These are phyloP conservation scores for Telfairia occidentalis DNA, from an alignment of 331 rosid species.

Conservation along the genomic window DNA sequence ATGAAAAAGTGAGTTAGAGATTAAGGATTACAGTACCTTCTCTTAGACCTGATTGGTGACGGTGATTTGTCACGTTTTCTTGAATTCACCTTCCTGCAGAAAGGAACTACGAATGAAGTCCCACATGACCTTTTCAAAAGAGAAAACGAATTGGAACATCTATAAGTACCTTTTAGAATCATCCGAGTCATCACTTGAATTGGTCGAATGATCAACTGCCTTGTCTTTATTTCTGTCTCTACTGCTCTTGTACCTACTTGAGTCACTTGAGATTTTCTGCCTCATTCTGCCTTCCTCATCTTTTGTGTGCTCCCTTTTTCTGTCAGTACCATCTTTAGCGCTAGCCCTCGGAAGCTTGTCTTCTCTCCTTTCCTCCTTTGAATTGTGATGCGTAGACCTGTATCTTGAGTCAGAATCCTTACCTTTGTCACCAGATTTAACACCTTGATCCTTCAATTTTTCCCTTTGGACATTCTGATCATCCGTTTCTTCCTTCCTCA, in stretches of 20 bases:
- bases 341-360: constrained; percentile 40
- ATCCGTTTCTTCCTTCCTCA: constrained; percentile 46
- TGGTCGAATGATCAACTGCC: constrained; percentile 28
- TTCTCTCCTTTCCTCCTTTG: constrained; percentile 54
- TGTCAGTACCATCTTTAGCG: constrained; percentile 37
- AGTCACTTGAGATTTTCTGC: constrained; percentile 41
- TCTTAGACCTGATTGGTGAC: constrained; percentile 71
- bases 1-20: constrained; percentile 11
- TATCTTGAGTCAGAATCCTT: constrained; percentile 62
- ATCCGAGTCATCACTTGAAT: constrained; percentile 77
- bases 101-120: constrained; percentile 21
- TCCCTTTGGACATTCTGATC: constrained; percentile 46
- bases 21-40: constrained; percentile 52
- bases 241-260: constrained; percentile 62
- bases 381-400: constrained; percentile 50
- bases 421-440: constrained; percentile 36
- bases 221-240: constrained; percentile 56
- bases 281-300: constrained; percentile 62
- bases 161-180: constrained; percentile 61
- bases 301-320: constrained; percentile 53
- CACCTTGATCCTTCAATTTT: constrained; percentile 38
- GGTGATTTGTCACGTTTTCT: constrained; percentile 63
- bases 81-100: constrained; percentile 67
- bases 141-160: constrained; percentile 5
- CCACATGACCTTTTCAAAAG: constrained; percentile 7